A percentile compares a stretch with the other conserved stretches of the same genome.
These are phyloP conservation scores for Malus hybrid DNA, from an alignment of 331 rosid species.

Conservation along the genomic window DNA sequence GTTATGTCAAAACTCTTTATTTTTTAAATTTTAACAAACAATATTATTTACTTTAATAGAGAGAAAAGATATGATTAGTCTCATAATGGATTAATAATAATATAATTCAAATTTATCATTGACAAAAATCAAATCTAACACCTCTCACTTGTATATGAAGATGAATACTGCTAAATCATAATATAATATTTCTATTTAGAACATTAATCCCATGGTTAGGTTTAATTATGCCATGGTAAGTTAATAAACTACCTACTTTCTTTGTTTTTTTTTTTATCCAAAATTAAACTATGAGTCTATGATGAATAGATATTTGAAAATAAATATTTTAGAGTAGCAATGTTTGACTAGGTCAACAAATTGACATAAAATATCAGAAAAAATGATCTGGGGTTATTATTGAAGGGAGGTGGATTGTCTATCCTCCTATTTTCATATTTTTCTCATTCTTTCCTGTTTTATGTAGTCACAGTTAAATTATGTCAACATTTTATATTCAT, in stretches of 20 bases:
- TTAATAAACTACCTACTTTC: not conserved
- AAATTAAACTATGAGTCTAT: not conserved
- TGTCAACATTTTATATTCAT: too few species aligned
- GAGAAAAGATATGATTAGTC: accelerated
- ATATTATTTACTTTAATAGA: too few species aligned
- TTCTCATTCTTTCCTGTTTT: too few species aligned
- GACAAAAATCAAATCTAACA: too few species aligned
- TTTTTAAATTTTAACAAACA: too few species aligned
- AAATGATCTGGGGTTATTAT: not conserved
- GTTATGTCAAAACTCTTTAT: not conserved
- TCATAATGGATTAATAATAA: too few species aligned
- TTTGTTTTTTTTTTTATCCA: not conserved
- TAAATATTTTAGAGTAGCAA: not conserved
- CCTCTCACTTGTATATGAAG: too few species aligned
- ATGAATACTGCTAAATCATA: too few species aligned
- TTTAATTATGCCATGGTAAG: not conserved
- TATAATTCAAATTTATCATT: too few species aligned
- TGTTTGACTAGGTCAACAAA: slow-evolving; percentile 21
- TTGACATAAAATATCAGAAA: not conserved
- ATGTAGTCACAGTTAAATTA: too few species aligned
- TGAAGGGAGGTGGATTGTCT: not conserved
- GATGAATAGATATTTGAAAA: not conserved
- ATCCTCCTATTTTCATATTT: too few species aligned
- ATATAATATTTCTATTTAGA: not conserved
- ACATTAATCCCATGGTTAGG: not conserved